Evolutionary conservation across 257 asterid species (phyloP).

Genomic region (Nicotiana benthamiana): DNA sequence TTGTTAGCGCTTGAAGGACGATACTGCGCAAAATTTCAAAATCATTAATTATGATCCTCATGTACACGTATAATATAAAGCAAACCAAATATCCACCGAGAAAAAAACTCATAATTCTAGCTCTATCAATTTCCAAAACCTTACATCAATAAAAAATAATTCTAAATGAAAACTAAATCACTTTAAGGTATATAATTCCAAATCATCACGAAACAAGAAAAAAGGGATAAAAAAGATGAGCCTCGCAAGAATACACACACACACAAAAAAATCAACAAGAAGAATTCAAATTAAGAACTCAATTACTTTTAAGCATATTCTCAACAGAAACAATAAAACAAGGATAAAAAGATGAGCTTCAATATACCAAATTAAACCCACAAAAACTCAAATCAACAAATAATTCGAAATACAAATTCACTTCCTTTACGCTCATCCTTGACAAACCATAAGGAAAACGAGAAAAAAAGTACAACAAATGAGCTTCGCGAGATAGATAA

Average conservation of each 20-base stretch:
- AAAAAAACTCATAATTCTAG: not conserved
- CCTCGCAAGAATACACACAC: not conserved
- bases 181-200: not conserved
- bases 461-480: not conserved
- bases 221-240: no score
- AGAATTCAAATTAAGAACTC: no score
- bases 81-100: not conserved
- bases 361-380: not conserved
- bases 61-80: not conserved
- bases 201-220: not conserved
- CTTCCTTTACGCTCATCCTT: not conserved
- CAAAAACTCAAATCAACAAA: not conserved
- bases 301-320: not conserved
- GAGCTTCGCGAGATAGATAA: not conserved
- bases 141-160: not conserved
- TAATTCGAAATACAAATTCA: not conserved
- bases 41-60: not conserved
- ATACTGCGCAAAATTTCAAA: conserved; percentile 40
- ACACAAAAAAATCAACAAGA: not conserved
- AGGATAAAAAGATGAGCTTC: not conserved
- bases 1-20: conserved; percentile 83
- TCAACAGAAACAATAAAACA: not conserved
- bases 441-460: not conserved
- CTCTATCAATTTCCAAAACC: not conserved
- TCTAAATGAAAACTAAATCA: not conserved